A percentile compares a stretch with the other conserved stretches of the same genome.
Evolutionary conservation across 2,329 filamentous ascomycete species (phyloP).

Genomic region (Westerdykella sp.): DNA sequence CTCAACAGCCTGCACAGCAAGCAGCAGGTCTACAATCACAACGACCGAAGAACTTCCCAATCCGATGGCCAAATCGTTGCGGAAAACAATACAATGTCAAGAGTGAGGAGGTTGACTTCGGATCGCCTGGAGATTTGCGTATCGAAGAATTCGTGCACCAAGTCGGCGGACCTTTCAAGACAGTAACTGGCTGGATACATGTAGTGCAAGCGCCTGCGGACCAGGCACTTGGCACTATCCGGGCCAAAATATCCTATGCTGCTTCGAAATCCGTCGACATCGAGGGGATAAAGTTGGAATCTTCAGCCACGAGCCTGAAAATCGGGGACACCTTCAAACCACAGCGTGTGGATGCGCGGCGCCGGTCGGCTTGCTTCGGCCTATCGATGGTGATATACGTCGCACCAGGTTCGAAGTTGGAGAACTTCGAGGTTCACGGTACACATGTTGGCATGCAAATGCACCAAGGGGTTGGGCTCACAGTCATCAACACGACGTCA

Average conservation of each 20-base stretch:
- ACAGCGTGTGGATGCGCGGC: constrained; percentile 19
- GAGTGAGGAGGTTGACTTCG: constrained; percentile 26
- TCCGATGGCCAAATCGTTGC: constrained; percentile 32
- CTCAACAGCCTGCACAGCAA: constrained; percentile 9
- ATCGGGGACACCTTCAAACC: constrained; percentile 23
- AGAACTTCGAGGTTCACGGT: constrained; percentile 31
- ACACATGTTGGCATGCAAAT: constrained; percentile 37
- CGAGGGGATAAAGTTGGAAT: constrained; percentile 24
- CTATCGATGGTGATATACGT: constrained; percentile 36
- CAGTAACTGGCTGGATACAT: constrained; percentile 36
- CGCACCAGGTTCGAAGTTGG: constrained; percentile 24
- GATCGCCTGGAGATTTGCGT: constrained; percentile 15
- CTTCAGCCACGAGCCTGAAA: constrained; percentile 15
- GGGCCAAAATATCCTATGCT: constrained; percentile 33
- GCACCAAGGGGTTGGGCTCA: constrained; percentile 25
- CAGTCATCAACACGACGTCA: constrained; percentile 27
- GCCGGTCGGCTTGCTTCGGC: constrained; percentile 28
- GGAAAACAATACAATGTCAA: constrained; percentile 30
- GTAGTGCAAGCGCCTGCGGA: constrained; percentile 29
- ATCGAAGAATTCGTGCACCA: constrained; percentile 29
- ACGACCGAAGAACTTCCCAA: constrained; percentile 23
- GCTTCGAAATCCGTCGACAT: constrained; percentile 30
- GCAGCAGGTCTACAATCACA: constrained; percentile 6
- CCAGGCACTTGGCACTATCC: constrained; percentile 34
- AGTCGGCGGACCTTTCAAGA: constrained; percentile 26